Conservation (phyloP, 768 basidiomycete genomes). For the Lepiota brunneoincarnata region DNA sequence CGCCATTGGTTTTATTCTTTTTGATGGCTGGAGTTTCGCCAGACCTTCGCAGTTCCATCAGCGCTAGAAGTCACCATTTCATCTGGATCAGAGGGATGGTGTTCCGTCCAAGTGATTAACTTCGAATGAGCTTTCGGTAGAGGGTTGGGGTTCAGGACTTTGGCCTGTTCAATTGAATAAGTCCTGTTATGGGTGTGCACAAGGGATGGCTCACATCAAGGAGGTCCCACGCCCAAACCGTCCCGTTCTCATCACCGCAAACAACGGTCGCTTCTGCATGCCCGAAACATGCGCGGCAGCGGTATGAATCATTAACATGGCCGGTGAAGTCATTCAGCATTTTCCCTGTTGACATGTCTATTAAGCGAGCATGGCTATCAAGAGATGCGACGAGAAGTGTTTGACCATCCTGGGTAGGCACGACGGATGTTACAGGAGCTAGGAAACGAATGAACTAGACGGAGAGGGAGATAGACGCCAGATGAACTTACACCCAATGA, state of each 20-base stretch:
- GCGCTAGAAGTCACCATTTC: conserved; percentile 90
- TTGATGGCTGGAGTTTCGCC: conserved; percentile 49
- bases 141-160: conserved; percentile 64
- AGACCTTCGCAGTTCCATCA: conserved; percentile 90
- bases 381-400: conserved; percentile 82
- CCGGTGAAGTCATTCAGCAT: conserved; percentile 84
- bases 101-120: conserved; percentile 89
- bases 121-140: conserved; percentile 80
- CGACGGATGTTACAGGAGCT: conserved; percentile 88
- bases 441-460: conserved; percentile 11
- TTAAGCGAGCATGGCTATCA: conserved; percentile 81
- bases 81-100: conserved; percentile 76
- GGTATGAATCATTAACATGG: conserved; percentile 71
- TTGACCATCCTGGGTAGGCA: conserved; percentile 75
- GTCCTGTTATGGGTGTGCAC: conserved; percentile 1
- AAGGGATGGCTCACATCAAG: conserved; percentile 59
- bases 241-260: conserved; percentile 88
- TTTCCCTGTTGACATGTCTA: conserved; percentile 82
- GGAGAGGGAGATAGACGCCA: background rate
- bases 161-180: conserved; percentile 48
- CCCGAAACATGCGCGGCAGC: conserved; percentile 80
- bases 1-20: conserved; percentile 7
- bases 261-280: conserved; percentile 79
- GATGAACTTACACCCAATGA: conserved; percentile 74
- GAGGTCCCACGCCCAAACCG: conserved; percentile 91